Conservation (phyloP, 208 protist species). For the Angomonas ambiguus region DNA sequence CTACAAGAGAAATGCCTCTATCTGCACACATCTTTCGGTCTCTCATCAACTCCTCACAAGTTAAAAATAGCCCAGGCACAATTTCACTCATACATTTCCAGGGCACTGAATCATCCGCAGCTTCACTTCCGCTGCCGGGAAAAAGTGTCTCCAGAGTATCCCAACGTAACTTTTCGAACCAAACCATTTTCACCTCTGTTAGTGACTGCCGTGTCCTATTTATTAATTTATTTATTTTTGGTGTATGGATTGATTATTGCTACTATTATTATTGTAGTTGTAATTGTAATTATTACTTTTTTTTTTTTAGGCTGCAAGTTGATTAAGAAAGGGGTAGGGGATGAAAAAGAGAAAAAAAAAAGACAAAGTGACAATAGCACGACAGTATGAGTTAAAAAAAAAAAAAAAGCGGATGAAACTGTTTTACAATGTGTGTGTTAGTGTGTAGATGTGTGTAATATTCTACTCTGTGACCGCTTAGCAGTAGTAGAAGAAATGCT, state of each 20-base stretch:
- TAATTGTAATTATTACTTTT: neutral
- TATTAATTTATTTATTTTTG: neutral
- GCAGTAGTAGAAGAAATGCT: neutral
- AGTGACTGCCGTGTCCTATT: neutral
- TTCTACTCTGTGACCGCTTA: too few relatives aligned
- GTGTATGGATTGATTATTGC: neutral
- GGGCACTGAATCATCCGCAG: conserved; percentile 24
- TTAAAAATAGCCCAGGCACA: conserved; percentile 68
- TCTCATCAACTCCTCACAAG: conserved; percentile 49
- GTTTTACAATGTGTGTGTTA: neutral
- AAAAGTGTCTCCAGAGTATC: conserved; percentile 14
- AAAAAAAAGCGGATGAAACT: neutral
- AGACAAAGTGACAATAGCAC: neutral
- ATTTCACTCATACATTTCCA: conserved; percentile 73
- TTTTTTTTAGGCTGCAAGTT: neutral
- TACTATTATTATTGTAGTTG: neutral
- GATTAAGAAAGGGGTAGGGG: neutral
- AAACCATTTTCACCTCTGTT: neutral
- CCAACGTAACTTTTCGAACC: conserved; percentile 36
- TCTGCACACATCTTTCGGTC: conserved; percentile 28
- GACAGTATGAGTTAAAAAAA: neutral
- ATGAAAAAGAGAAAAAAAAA: conserved; percentile 3
- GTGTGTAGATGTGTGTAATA: neutral
- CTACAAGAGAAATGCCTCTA: conserved; percentile 46
- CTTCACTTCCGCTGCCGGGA: conserved; percentile 23